Evolutionary conservation across 257 asterid genomes (phyloP), one percentile per base, ranked within the genome.

Genomic region (Primulina eburnea): DNA sequence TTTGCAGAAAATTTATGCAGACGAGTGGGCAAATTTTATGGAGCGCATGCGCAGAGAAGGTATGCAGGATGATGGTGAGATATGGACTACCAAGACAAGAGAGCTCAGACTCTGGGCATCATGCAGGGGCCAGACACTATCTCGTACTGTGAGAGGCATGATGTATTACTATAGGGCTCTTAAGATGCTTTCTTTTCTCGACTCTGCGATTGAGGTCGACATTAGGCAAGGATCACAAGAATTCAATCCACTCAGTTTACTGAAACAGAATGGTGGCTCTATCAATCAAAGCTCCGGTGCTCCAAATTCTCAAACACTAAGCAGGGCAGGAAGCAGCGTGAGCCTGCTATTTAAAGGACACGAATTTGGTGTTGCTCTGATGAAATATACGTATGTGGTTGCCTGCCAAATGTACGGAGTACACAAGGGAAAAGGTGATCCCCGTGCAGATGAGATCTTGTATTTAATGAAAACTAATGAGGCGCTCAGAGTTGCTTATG

Each of bases 401-500:
- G 99, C 99, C 2, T 93, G 99, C 78, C 99, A 93, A 87, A 93
- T 93, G 69, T 93, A 93, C 76, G 99, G 99, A 70, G 57, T 92
- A 59, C 99, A 93, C 72, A 93, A 93, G 84, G 96, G 90, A 69
- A 90, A 90, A 81, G 88, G 86, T 76, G 99, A 93, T 79, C 95
- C 96, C 65, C 97, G 52, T 76, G 99, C 99, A 4, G 99, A 90
- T 60, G 99, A 93, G 73, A 93, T 93, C 67, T 85, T 87, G 81
- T 74, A 86, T 79, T 78, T 93, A 83, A 93, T 93, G 99, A 74
- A 83, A 87, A 83, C 53, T 69, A 89, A 93, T 30, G 99, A 93
- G 84, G 96, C 99, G 57, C 99, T 93, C 75, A 95, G 99, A 60
- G 99, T 90, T 81, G 97, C 97, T 62, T 93, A 93, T 82, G 97